phyloP scores from a whole-genome alignment of 2,329 filamentous ascomycete genomes.

The Zopfia rhizophila region DNA sequence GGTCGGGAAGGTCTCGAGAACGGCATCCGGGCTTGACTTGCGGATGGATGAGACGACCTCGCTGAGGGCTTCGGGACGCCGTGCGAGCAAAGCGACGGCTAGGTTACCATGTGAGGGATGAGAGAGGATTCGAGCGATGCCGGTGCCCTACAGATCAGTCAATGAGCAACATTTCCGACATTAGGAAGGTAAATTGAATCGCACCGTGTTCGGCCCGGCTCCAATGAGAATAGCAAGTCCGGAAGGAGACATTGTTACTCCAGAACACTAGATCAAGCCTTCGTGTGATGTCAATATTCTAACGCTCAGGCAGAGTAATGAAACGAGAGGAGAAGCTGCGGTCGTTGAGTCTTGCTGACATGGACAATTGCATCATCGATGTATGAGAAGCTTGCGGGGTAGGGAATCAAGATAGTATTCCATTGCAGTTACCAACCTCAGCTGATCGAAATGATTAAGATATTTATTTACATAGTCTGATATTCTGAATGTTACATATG shows the following conservation, averaged over 20 bases:
- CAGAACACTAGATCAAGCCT: too few species aligned
- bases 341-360: too few species aligned
- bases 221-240: conserved; percentile 47
- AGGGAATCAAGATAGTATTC: too few species aligned
- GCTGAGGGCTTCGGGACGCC: conserved; percentile 58
- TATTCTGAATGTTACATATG: too few species aligned
- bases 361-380: not conserved
- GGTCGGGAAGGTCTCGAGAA: conserved; percentile 64
- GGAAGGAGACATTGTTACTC: conserved; percentile 35
- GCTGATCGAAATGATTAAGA: too few species aligned
- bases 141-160: conserved; percentile 55
- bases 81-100: conserved; percentile 65
- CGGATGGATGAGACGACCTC: conserved; percentile 56
- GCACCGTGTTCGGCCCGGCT: conserved; percentile 45
- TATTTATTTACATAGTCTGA: too few species aligned
- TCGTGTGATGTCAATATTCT: too few species aligned
- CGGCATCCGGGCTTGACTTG: conserved; percentile 53
- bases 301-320: too few species aligned
- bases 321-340: too few species aligned
- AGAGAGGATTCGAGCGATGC: conserved; percentile 66
- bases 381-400: not conserved
- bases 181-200: conserved; percentile 2
- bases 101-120: conserved; percentile 63
- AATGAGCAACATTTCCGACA: not conserved
- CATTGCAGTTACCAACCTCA: too few species aligned